phyloP scores from a whole-genome alignment of 352 stramenopile genomes.

The Phytopythium ostracodes region DNA sequence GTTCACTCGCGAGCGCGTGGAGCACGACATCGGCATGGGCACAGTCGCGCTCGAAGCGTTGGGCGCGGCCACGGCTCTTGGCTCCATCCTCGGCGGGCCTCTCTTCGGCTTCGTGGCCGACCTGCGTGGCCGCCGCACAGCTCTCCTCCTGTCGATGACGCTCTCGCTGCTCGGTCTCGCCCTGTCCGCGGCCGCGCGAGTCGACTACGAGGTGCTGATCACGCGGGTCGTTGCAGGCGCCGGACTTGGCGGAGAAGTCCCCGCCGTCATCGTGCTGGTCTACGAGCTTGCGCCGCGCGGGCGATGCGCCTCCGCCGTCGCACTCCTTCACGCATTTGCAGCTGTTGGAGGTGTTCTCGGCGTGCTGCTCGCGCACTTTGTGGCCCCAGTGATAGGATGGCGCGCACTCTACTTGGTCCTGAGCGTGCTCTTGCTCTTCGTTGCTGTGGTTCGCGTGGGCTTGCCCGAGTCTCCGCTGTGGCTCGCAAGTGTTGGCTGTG shows the following conservation, averaged over 20 bases:
- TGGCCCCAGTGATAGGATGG: conserved; percentile 27
- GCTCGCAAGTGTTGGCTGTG: conserved; percentile 26
- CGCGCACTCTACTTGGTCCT: conserved; percentile 23
- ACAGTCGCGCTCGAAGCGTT: conserved; percentile 22
- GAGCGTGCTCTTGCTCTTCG: conserved; percentile 20
- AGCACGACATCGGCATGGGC: conserved; percentile 24
- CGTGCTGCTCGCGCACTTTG: conserved; percentile 21
- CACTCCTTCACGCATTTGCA: conserved; percentile 33
- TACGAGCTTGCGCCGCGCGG: conserved; percentile 29
- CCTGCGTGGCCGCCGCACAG: conserved; percentile 21
- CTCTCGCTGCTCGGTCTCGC: conserved; percentile 27
- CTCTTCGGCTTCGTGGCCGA: conserved; percentile 33
- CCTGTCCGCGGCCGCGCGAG: conserved; percentile 18
- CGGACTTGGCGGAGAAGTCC: conserved; percentile 31
- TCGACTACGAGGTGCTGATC: conserved; percentile 19
- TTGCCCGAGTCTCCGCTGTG: conserved; percentile 45
- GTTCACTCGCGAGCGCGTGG: conserved; percentile 27
- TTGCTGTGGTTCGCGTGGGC: conserved; percentile 15
- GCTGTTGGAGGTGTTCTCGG: conserved; percentile 28
- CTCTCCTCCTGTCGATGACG: conserved; percentile 25
- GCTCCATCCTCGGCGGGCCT: conserved; percentile 21
- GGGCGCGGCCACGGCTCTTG: conserved; percentile 21
- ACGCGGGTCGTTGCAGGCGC: conserved; percentile 29
- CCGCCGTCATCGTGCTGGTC: conserved; percentile 25
- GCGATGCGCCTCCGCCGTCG: conserved; percentile 21